Conservation (phyloP, 805 yeast genomes). For the Monosporozyma servazzii region DNA sequence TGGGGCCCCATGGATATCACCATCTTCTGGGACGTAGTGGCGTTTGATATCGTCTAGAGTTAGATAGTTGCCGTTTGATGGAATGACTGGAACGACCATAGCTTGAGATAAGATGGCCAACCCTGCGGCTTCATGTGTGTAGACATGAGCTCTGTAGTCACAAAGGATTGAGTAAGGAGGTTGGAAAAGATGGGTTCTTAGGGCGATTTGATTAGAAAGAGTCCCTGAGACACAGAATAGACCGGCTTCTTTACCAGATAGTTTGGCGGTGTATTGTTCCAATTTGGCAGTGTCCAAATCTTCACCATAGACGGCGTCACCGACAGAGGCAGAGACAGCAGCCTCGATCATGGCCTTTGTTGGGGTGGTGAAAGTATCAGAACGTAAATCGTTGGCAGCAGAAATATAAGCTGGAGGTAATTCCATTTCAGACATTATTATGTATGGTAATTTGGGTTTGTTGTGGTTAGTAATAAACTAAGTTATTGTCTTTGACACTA, state of each 20-base stretch:
- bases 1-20: slow-evolving; percentile 83
- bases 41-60: slow-evolving; percentile 71
- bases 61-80: slow-evolving; percentile 64
- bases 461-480: too few relatives aligned
- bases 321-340: slow-evolving; percentile 48
- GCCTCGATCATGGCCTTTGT: slow-evolving; percentile 62
- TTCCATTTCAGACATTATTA: slow-evolving; percentile 15
- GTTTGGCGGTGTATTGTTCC: slow-evolving; percentile 51
- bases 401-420: slow-evolving; percentile 22
- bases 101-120: slow-evolving; percentile 83
- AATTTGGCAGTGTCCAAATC: slow-evolving; percentile 60
- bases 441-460: too few relatives aligned
- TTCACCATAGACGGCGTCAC: slow-evolving; percentile 86
- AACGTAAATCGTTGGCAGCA: slow-evolving; percentile 44
- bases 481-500: too few relatives aligned
- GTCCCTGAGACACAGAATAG: slow-evolving; percentile 85
- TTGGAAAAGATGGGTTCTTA: slow-evolving; percentile 63
- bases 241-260: slow-evolving; percentile 77
- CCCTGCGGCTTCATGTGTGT: slow-evolving; percentile 83
- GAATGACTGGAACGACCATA: slow-evolving; percentile 77
- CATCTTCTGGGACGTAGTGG: slow-evolving; percentile 59
- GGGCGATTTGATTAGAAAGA: slow-evolving; percentile 77
- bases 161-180: slow-evolving; percentile 75
- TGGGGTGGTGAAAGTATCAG: slow-evolving; percentile 91
- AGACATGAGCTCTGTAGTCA: slow-evolving; percentile 81